A percentile compares a stretch with the other conserved stretches of the same genome.
Evolutionary conservation across 441 rosid genomes (phyloP).

Genomic region (Biscutella auriculata): DNA sequence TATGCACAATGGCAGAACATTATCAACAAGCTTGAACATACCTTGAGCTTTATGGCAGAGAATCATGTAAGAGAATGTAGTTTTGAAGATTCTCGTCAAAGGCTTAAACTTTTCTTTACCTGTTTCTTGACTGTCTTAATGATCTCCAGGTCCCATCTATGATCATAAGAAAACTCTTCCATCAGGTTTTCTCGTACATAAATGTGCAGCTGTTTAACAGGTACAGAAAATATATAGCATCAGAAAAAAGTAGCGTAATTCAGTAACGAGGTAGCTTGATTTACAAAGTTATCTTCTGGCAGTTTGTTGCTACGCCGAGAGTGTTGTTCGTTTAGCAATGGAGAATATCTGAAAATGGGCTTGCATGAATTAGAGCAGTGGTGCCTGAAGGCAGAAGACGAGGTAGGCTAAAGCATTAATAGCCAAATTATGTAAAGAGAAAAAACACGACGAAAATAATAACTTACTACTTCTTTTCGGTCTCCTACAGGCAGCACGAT

Average conservation of each 20-base stretch:
- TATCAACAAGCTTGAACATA: conserved; percentile 36
- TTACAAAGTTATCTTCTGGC: conserved; percentile 11
- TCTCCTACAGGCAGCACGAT: conserved; percentile 42
- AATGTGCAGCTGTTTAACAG: conserved; percentile 64
- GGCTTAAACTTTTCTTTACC: neutral
- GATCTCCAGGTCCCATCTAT: conserved; percentile 44
- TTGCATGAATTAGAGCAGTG: conserved; percentile 59
- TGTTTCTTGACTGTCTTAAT: conserved; percentile 7
- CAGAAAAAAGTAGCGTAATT: neutral
- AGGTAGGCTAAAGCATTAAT: conserved; percentile 26
- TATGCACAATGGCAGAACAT: conserved; percentile 56
- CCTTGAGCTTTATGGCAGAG: conserved; percentile 31
- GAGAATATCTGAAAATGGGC: conserved; percentile 60
- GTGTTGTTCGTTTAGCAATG: conserved; percentile 73
- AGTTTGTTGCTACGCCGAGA: conserved; percentile 67
- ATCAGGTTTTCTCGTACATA: conserved; percentile 54
- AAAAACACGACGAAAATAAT: neutral
- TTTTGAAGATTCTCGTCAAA: neutral
- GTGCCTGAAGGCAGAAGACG: conserved; percentile 45
- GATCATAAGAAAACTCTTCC: conserved; percentile 36
- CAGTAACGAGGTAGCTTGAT: conserved; percentile 1
- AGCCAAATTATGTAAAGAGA: neutral
- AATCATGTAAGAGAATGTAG: conserved; percentile 34
- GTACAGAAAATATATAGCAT: conserved; percentile 18
- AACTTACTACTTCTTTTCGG: neutral